Evolutionary conservation across 495 filamentous ascomycete genomes (phyloP).

Genomic region (Hyaloscypha variabilis): DNA sequence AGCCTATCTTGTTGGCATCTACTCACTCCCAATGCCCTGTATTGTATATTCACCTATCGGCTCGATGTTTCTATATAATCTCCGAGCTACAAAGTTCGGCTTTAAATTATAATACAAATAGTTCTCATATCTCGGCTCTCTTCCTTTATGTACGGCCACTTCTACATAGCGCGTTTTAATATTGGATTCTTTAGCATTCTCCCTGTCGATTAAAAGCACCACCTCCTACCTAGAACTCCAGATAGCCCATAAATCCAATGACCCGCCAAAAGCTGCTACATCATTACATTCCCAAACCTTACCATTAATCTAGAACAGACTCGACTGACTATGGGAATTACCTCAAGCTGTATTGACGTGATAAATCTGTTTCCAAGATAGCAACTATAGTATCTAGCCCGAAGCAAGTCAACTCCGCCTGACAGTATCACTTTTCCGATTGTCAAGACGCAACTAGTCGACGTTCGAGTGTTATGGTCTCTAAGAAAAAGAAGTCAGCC

Average conservation of each 20-base stretch:
- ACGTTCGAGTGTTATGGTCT: background rate
- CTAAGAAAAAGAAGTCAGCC: background rate
- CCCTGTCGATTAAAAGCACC: background rate
- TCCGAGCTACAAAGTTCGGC: background rate
- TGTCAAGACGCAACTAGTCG: background rate
- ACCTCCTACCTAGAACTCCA: background rate
- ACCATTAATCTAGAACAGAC: background rate
- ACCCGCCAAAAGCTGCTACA: background rate
- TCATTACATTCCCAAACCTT: constrained; percentile 1
- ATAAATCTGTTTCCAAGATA: background rate
- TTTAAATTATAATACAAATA: constrained; percentile 3
- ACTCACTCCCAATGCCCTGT: constrained; percentile 3
- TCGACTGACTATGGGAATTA: background rate
- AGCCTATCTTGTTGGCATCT: background rate
- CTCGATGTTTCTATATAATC: background rate
- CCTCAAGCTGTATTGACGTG: constrained; percentile 1
- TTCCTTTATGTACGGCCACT: background rate
- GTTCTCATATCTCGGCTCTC: background rate
- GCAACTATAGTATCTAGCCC: background rate
- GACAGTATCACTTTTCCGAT: background rate
- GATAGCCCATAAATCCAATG: background rate
- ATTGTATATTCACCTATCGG: background rate
- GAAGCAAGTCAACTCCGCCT: background rate
- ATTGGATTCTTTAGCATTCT: background rate
- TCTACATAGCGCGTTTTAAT: constrained; percentile 1